Evolutionary conservation across 1,284 basidiomycete species (phyloP), one percentile per base, ranked within the genome.

Genomic region (Jaminaea rosea): DNA sequence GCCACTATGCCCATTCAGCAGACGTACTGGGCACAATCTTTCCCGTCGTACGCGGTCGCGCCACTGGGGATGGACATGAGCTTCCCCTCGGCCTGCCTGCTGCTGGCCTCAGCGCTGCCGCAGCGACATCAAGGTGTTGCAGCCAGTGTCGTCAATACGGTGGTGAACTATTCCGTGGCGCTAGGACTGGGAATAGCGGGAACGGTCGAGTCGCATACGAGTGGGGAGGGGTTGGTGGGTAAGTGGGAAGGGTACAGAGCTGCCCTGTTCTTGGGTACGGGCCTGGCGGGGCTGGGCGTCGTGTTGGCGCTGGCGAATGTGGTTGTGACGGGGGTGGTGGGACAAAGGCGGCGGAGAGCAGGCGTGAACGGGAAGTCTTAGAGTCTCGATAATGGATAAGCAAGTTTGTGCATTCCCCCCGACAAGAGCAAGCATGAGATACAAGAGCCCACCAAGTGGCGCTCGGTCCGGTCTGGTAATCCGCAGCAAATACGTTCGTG

Each of bases 151-250:
- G 63, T 69, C 11, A 66, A 64, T 28, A 69, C 63, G 17, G 47
- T 67, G 13, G 59, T 69, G 24, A 62, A 66, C 42, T 69, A 63
- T 47, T 50, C 54, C 17, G 56, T 63, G n/a, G 59, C 65, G 0
- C 37, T 69, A 6, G 65, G 65, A 4, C 37, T 69, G 4, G 63
- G 67, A 4, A 56, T 69, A 27, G 65, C 61, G 1, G 67, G 63
- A 2, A 58, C 59, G 5, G 59, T 69, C 0, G 59, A 67, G 51
- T 46, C 49, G 19, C 59, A 67, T 31, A n/a, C 26, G 2, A 52
- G 47, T 47, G n/a, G n/a, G n/a, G 7, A 19, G n/a, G 23, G 24
- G 21, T 42, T 29, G 17, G 41, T 44, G 31, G 49, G 47, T 27
- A 28, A 36, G 17, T 21, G 26, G 19, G 17, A 26, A 19, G 53